Base-by-base conservation (phyloP, 1,284 basidiomycete genomes). In the Microbotryum violaceum region DNA sequence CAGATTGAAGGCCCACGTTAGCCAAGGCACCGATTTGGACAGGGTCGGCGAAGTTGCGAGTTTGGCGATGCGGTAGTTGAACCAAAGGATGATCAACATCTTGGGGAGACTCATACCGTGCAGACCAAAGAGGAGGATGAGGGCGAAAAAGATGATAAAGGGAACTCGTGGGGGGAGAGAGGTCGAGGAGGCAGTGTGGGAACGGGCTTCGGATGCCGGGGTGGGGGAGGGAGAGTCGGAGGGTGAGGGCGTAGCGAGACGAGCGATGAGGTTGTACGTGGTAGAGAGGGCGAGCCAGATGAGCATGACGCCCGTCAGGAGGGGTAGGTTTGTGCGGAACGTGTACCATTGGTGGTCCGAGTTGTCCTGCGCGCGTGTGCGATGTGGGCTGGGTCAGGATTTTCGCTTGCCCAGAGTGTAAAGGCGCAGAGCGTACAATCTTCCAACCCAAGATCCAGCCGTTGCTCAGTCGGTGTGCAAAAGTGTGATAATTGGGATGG, bases 81-180 rank as follows among this genome's bases (percentile, higher is more conserved):
- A 52, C 6, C 76, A 73, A 16, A 96, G 75, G 57, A 97, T 87
- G 31, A 78, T 49, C 5, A 90, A 61, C 31, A 97, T 83, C 74
- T 97, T 97, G 73, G 93, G 47, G 1, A 82, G 76, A 69, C 88
- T 89, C n/a, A 84, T 76, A 31, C 96, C 96, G 74, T 97, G 94
- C n/a, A 98, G 76, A 3, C 82, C 83, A 21, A 84, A 61, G 48
- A 96, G 78, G 77, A 91, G 85, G 54, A 85, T 66, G n/a, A 83
- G 56, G 3, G 88, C 85, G 69, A 86, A 86, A 8, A 68, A 18
- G 2, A 74, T 62, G 12, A 81, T 73, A 67, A 85, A 81, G 14
- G 66, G 23, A 0, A 65, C 54, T 18, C 59, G 56, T 18, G 65
- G 52, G 31, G 55, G 56, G 18, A 60, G 47, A 1, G 46, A 16